Conservation (phyloP, 2,329 filamentous ascomycete genomes). For the Cytospora piceicola region DNA sequence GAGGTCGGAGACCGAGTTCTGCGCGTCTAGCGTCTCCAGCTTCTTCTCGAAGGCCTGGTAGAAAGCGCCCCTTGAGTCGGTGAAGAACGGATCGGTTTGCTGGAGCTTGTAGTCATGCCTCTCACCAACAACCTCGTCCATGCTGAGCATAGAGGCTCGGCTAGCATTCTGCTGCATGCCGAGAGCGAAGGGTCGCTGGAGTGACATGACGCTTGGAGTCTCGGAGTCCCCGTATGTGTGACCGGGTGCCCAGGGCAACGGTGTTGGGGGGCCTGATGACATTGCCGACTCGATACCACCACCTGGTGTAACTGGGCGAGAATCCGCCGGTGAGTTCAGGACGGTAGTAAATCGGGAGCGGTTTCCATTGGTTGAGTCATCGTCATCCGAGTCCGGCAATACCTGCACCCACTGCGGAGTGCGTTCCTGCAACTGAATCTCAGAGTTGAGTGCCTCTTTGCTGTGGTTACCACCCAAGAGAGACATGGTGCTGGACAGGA, state of each 20-base stretch:
- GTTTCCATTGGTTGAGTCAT: slow-evolving; percentile 4
- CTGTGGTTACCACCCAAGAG: slow-evolving; percentile 24
- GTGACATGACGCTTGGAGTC: slow-evolving; percentile 21
- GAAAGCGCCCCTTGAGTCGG: slow-evolving; percentile 65
- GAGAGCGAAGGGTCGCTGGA: slow-evolving; percentile 15
- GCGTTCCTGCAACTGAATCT: slow-evolving; percentile 27
- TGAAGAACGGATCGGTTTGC: slow-evolving; percentile 70
- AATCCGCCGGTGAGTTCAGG: slow-evolving; percentile 32
- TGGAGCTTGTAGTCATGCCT: slow-evolving; percentile 66
- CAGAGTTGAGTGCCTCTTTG: slow-evolving; percentile 22
- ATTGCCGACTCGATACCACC: slow-evolving; percentile 20
- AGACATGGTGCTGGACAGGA: slow-evolving; percentile 32
- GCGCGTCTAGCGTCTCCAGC: slow-evolving; percentile 55
- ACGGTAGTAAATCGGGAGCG: slow-evolving; percentile 29
- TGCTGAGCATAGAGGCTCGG: slow-evolving; percentile 53
- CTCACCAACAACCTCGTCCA: slow-evolving; percentile 61
- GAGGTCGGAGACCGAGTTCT: slow-evolving; percentile 60
- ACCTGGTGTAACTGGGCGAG: slow-evolving; percentile 29
- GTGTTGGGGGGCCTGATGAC: slow-evolving; percentile 18
- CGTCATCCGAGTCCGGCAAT: slow-evolving; percentile 23
- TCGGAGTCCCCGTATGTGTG: slow-evolving; percentile 23
- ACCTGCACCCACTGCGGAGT: slow-evolving; percentile 25
- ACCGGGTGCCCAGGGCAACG: slow-evolving; percentile 29
- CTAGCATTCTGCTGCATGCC: slow-evolving; percentile 38
- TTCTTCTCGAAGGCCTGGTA: slow-evolving; percentile 61